These are phyloP conservation scores for Eucalyptus cladocalyx DNA, from an alignment of 345 rosid genomes.

Conservation along the genomic window DNA sequence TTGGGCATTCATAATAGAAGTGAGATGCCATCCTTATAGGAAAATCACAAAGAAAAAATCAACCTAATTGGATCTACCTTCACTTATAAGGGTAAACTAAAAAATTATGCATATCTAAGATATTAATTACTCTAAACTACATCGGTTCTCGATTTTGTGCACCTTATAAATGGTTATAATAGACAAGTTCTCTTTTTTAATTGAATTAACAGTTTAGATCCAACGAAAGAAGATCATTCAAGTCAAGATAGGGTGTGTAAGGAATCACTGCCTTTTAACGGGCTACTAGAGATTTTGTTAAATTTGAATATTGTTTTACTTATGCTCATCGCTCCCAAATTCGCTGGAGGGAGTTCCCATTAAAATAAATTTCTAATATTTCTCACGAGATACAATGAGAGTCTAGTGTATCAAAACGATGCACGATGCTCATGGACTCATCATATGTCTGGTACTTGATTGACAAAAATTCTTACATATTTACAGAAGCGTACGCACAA, in stretches of 20 bases:
- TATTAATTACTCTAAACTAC: not conserved
- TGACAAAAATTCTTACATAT: not conserved
- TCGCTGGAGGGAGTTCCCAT: not conserved
- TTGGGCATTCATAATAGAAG: not conserved
- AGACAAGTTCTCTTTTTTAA: not conserved
- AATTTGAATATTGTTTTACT: not conserved
- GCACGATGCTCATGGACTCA: not conserved
- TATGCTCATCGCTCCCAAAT: not conserved
- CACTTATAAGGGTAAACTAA: not conserved
- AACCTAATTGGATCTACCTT: not conserved
- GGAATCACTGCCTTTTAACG: not conserved
- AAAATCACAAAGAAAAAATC: not conserved
- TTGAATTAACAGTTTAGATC: not conserved
- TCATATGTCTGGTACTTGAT: not conserved
- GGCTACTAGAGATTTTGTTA: not conserved
- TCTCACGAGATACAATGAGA: not conserved
- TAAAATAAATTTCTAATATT: not conserved
- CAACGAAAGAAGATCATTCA: not conserved
- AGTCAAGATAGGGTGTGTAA: not conserved
- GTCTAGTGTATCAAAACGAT: not conserved
- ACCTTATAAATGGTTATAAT: not conserved
- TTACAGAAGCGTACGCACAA: not conserved
- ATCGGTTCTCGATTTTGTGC: not conserved
- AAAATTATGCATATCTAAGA: not conserved
- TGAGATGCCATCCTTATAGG: not conserved